Evolutionary conservation across 2,329 filamentous ascomycete species (phyloP).

Genomic region (Fusarium luffae): DNA sequence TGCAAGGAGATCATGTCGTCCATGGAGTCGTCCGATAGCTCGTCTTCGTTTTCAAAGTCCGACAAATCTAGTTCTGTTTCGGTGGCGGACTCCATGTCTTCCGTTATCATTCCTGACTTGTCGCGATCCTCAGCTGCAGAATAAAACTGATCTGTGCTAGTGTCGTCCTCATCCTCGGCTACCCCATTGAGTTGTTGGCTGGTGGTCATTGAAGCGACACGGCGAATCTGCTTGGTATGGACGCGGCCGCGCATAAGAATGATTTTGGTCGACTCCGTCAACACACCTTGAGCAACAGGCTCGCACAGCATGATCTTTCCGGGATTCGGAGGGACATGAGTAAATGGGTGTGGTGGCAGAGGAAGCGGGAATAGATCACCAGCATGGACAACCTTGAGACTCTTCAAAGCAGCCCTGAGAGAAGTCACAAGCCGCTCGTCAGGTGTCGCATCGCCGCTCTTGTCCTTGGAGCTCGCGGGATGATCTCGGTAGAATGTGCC

Average conservation of each 20-base stretch:
- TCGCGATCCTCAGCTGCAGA: constrained; percentile 87
- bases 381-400: constrained; percentile 80
- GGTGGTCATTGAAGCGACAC: constrained; percentile 58
- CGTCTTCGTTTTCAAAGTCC: constrained; percentile 74
- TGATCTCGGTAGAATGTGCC: constrained; percentile 80
- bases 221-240: constrained; percentile 64
- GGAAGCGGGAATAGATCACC: constrained; percentile 84
- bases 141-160: constrained; percentile 89
- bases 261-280: constrained; percentile 83
- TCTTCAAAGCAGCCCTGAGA: constrained; percentile 78
- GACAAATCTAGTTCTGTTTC: constrained; percentile 74
- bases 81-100: constrained; percentile 67
- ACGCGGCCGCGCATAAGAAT: constrained; percentile 76
- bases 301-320: constrained; percentile 94
- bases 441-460: constrained; percentile 52
- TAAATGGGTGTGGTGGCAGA: constrained; percentile 85
- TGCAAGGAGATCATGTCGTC: constrained; percentile 94
- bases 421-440: constrained; percentile 71
- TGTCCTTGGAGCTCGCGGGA: constrained; percentile 55
- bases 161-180: constrained; percentile 77
- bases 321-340: constrained; percentile 83
- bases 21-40: constrained; percentile 87
- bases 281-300: constrained; percentile 87
- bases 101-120: constrained; percentile 67
- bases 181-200: constrained; percentile 65